Evolutionary conservation across 257 asterid genomes (phyloP).

Genomic region (Solanum paucissectum): DNA sequence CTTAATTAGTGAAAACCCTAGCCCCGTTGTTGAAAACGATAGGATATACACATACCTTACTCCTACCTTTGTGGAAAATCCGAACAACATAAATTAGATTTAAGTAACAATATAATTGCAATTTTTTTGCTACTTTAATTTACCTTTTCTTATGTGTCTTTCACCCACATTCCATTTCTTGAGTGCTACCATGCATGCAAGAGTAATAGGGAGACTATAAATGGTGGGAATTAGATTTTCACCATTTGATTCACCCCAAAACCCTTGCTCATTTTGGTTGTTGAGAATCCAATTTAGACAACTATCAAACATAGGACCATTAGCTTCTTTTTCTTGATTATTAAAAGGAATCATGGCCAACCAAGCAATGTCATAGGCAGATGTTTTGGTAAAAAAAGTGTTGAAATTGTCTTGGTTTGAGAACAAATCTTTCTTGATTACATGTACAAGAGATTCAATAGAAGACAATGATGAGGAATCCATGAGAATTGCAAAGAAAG

Average conservation of each 20-base stretch:
- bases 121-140: not conserved
- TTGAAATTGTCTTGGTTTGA: not conserved
- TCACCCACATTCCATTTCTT: slow-evolving; percentile 28
- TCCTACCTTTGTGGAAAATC: not conserved
- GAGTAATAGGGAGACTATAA: slow-evolving; percentile 40
- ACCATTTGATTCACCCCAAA: slow-evolving; percentile 34
- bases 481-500: slow-evolving; percentile 5
- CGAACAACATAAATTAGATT: not conserved
- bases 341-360: slow-evolving; percentile 41
- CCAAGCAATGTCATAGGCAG: slow-evolving; percentile 61
- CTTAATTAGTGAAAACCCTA: not conserved
- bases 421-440: slow-evolving; percentile 27
- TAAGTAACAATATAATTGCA: not conserved
- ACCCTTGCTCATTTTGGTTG: slow-evolving; percentile 39
- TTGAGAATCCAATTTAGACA: slow-evolving; percentile 37
- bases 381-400: slow-evolving; percentile 12
- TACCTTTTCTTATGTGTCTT: slow-evolving; percentile 25
- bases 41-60: accelerated
- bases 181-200: slow-evolving; percentile 46
- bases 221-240: slow-evolving; percentile 26
- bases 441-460: slow-evolving; percentile 19
- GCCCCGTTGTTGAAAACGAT: no score
- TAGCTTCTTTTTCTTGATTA: not conserved
- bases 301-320: slow-evolving; percentile 29
- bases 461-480: slow-evolving; percentile 14